Base-by-base conservation (phyloP, 2,329 filamentous ascomycete species). In the Madurella mycetomatis region DNA sequence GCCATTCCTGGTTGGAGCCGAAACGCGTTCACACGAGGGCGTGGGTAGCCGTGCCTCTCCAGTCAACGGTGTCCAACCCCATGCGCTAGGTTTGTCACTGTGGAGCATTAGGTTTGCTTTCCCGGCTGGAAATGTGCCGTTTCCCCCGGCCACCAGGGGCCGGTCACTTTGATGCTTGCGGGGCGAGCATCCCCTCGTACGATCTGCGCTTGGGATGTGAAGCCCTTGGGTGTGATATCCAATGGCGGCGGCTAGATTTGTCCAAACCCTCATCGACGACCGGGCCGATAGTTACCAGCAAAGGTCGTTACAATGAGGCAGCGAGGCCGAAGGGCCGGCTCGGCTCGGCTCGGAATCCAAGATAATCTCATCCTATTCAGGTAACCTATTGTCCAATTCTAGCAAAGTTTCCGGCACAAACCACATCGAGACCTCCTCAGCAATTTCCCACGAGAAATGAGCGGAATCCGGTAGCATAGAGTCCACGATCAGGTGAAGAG, bases 361-460 rank as follows among this genome's bases (percentile, higher is more conserved):
- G 34, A 41, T n/a, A 17, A 17, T 31, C 11, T 41, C 46, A 30
- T 53, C 54, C 49, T 15, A 11, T 41, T 51, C 32, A 15, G 54
- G 51, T 25, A 44, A 19, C 34, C 11, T 46, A 17, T 19, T 45
- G 54, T 56, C 51, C 50, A 7, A 43, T 47, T 56, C 18, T 4
- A 56, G 54, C 37, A 56, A 34, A 25, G 47, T 39, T 34, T 16
- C 54, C 49, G 49, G 34, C 11, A 17, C 47, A 47, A 40, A 41
- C 47, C 47, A 50, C 18, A 19, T n/a, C 42, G 42, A 25, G 30
- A 17, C 30, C 19, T 18, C 34, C 19, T 45, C n/a, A n/a, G 9
- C 45, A 56, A 51, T 55, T 25, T 49, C 46, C 18, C 31, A 37
- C 15, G 31, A 56, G 41, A 56, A 44, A 43, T 56, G 54, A 51